phyloP scores from a whole-genome alignment of 371 early-diverging fungal genomes.

The Mucor ambiguus region DNA sequence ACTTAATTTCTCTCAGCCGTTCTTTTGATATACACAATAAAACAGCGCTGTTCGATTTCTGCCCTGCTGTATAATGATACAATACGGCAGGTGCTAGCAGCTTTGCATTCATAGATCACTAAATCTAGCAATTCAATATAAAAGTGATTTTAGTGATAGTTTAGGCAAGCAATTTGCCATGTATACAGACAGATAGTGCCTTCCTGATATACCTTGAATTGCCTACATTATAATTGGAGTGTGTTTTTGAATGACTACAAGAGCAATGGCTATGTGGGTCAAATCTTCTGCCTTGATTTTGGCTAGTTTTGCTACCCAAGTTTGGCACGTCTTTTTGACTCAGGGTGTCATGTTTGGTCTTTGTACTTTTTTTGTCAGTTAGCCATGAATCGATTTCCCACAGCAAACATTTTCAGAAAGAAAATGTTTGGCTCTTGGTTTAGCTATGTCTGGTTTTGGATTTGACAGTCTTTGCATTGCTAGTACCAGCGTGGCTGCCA shows the following conservation, averaged over 20 bases:
- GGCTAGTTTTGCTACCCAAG: conserved; percentile 59
- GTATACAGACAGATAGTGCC: no score
- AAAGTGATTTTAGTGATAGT: no score
- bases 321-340: conserved; percentile 40
- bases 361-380: conserved; percentile 50
- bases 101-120: no score
- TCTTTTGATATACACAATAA: background rate
- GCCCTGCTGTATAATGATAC: background rate
- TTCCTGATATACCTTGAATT: background rate
- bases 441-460: conserved; percentile 78
- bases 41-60: background rate
- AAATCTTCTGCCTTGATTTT: conserved; percentile 56
- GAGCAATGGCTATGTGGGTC: conserved; percentile 23
- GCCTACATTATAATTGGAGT: conserved; percentile 31
- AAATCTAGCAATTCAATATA: no score
- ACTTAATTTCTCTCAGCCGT: background rate
- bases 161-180: no score
- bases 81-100: no score
- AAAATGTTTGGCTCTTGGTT: conserved; percentile 75
- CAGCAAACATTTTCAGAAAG: conserved; percentile 76
- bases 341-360: conserved; percentile 41
- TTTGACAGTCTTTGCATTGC: conserved; percentile 77
- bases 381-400: conserved; percentile 51
- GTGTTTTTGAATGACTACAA: conserved; percentile 30
- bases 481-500: conserved; percentile 60